These are phyloP conservation scores for Lojkania enalia DNA, from an alignment of 2,329 filamentous ascomycete genomes.

Conservation along the genomic window DNA sequence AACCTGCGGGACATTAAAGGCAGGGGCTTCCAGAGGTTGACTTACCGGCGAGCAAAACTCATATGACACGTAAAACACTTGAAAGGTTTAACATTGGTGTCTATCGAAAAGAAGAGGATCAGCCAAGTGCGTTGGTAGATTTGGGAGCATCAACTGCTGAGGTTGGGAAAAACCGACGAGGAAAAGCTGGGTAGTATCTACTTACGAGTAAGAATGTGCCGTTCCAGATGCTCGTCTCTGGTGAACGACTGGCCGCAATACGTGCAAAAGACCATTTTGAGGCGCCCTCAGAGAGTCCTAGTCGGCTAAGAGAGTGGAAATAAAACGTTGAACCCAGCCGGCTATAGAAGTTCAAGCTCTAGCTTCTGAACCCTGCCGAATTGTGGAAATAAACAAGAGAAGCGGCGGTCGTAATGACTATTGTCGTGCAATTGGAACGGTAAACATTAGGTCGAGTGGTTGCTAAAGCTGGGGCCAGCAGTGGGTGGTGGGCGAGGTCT, in stretches of 20 bases:
- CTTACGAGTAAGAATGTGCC: slow-evolving; percentile 57
- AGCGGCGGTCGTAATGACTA: slow-evolving; percentile 13
- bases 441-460: slow-evolving; percentile 14
- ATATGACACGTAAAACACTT: slow-evolving; percentile 60
- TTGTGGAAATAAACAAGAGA: slow-evolving; percentile 1
- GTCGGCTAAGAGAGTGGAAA: neutral
- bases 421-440: slow-evolving; percentile 16
- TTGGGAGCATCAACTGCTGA: too few species aligned
- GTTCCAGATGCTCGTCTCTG: slow-evolving; percentile 56
- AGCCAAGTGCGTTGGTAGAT: too few species aligned
- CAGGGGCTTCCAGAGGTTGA: too few species aligned
- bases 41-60: slow-evolving; percentile 57
- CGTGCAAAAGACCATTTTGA: slow-evolving; percentile 57
- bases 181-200: slow-evolving; percentile 7
- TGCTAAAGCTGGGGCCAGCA: slow-evolving; percentile 5
- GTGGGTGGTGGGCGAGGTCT: slow-evolving; percentile 2
- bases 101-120: slow-evolving; percentile 42
- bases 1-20: too few species aligned
- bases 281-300: neutral
- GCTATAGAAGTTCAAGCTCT: neutral
- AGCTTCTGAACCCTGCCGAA: neutral
- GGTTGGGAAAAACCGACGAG: neutral
- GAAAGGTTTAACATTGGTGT: slow-evolving; percentile 60
- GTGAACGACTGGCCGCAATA: slow-evolving; percentile 59
- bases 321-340: neutral